Conservation (phyloP, 139 green algal genomes). For the Ettlia oleoabundans region DNA sequence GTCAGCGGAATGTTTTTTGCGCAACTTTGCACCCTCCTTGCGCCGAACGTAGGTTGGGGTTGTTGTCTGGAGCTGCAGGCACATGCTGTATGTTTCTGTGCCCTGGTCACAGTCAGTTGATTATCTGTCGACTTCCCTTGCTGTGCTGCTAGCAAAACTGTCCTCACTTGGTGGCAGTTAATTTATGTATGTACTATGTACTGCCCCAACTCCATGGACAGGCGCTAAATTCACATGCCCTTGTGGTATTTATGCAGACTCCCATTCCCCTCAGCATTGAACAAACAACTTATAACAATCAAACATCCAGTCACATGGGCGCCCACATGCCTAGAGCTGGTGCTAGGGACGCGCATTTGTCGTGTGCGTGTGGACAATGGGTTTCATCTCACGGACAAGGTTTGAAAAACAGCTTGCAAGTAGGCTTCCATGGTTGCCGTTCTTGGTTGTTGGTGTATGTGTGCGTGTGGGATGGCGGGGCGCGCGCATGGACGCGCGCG, state of each 20-base stretch:
- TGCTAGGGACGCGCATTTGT: conserved; percentile 19
- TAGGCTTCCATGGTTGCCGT: too few species aligned
- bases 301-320: not conserved
- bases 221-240: too few species aligned
- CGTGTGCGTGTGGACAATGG: conserved; percentile 3
- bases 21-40: conserved; percentile 22
- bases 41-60: not conserved
- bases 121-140: too few species aligned
- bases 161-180: not conserved
- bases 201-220: too few species aligned
- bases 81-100: too few species aligned
- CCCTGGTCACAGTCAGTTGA: too few species aligned
- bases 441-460: too few species aligned
- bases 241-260: too few species aligned
- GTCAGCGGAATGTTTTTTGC: conserved; percentile 37
- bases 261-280: not conserved
- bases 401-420: not conserved
- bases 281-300: conserved; percentile 3
- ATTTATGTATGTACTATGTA: too few species aligned
- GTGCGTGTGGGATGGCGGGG: too few species aligned
- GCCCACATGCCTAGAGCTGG: conserved; percentile 25
- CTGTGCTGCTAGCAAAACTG: not conserved
- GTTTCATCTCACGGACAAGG: too few species aligned
- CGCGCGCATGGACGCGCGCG: too few species aligned
- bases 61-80: not conserved